These are phyloP conservation scores for Raphanus raphanistrum DNA, from an alignment of 345 rosid species.

Conservation along the genomic window DNA sequence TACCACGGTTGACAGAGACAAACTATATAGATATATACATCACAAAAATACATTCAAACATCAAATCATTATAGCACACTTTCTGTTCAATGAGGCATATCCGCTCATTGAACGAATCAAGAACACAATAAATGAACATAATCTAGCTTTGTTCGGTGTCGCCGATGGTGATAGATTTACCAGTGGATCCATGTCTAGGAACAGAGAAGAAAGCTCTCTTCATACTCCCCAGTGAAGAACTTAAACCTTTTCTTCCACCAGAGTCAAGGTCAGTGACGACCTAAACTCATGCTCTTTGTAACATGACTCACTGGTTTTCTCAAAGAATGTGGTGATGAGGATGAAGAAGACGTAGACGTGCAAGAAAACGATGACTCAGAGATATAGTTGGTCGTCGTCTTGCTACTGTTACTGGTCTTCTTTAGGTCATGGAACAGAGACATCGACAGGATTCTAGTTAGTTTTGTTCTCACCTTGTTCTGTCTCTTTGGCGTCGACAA, in stretches of 20 bases:
- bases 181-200: slow-evolving; percentile 8
- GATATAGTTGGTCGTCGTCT: slow-evolving; percentile 15
- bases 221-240: slow-evolving; percentile 28
- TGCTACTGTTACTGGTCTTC: slow-evolving; percentile 23
- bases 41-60: slow-evolving; percentile 21
- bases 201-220: slow-evolving; percentile 19
- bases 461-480: slow-evolving; percentile 29
- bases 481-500: slow-evolving; percentile 27
- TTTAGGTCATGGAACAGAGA: slow-evolving; percentile 23
- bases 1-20: background rate
- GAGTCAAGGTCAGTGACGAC: slow-evolving; percentile 26
- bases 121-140: background rate
- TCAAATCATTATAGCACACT: slow-evolving; percentile 12
- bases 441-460: slow-evolving; percentile 27
- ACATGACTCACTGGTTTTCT: slow-evolving; percentile 15
- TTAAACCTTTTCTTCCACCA: slow-evolving; percentile 19
- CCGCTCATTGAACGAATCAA: slow-evolving; percentile 16
- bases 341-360: slow-evolving; percentile 45
- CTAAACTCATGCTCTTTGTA: slow-evolving; percentile 13
- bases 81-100: slow-evolving; percentile 24
- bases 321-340: slow-evolving; percentile 25
- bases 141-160: slow-evolving; percentile 12
- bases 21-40: background rate
- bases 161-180: background rate
- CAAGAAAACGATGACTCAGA: slow-evolving; percentile 44